Conservation (phyloP, 1,284 basidiomycete species). For the Caloboletus inedulis region DNA sequence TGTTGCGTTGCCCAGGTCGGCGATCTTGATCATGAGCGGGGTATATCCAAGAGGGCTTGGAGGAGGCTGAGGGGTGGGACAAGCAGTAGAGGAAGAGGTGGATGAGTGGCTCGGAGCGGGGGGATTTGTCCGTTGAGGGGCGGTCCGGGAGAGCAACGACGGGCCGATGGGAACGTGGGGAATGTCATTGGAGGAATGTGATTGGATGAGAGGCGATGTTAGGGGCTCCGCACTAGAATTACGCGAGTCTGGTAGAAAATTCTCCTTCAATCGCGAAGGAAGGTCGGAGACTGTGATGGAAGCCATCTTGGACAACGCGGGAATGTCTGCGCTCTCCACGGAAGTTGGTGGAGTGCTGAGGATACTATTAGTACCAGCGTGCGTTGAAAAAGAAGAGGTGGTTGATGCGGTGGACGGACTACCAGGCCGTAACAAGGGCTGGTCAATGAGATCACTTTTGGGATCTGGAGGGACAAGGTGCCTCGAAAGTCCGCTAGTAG, state of each 20-base stretch:
- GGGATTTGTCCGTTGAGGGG: conserved; percentile 38
- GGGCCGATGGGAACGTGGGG: conserved; percentile 37
- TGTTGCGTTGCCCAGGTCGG: conserved; percentile 86
- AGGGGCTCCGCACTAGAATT: conserved; percentile 4
- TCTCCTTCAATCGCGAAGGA: conserved; percentile 4
- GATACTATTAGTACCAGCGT: conserved; percentile 36
- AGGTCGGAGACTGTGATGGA: conserved; percentile 35
- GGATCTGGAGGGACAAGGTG: conserved; percentile 8
- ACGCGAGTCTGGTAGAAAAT: not conserved
- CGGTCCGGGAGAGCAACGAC: conserved; percentile 69
- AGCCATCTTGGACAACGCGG: conserved; percentile 40
- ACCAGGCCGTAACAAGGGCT: conserved; percentile 30
- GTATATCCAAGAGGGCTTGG: conserved; percentile 27
- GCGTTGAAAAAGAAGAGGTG: conserved; percentile 49
- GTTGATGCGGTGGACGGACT: conserved; percentile 38
- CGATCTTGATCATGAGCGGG: conserved; percentile 85
- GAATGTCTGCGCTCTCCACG: conserved; percentile 43
- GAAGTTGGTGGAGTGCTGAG: conserved; percentile 58
- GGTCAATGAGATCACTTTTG: conserved; percentile 22
- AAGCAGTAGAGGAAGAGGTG: conserved; percentile 25
- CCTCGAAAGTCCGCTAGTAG: conserved; percentile 1
- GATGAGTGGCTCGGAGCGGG: conserved; percentile 26
- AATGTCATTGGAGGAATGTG: conserved; percentile 18
- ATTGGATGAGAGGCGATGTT: conserved; percentile 30
- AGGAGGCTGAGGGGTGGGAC: conserved; percentile 26